Conservation (phyloP, 2,329 filamentous ascomycete species). For the Leptographium lundbergii region DNA sequence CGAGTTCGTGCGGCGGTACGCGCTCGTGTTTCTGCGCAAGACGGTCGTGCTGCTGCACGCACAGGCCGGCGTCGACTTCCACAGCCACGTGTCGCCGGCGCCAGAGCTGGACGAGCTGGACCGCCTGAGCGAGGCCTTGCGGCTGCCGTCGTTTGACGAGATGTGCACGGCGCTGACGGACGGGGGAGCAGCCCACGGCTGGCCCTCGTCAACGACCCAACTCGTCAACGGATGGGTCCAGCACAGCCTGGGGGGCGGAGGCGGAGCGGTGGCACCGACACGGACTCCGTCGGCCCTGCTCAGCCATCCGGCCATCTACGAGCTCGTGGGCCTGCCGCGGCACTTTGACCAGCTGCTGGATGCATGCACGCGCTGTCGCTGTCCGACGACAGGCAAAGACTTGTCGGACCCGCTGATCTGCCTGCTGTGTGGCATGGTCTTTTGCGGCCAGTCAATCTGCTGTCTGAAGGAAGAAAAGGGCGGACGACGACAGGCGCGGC, state of each 20-base stretch:
- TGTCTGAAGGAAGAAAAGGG: constrained; percentile 56
- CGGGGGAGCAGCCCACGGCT: constrained; percentile 27
- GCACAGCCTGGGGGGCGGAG: constrained; percentile 24
- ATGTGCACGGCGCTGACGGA: constrained; percentile 52
- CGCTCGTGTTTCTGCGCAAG: constrained; percentile 83
- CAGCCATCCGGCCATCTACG: constrained; percentile 84
- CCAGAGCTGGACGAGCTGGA: constrained; percentile 66
- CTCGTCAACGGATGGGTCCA: constrained; percentile 61
- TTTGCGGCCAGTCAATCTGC: constrained; percentile 88
- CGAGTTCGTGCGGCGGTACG: constrained; percentile 63
- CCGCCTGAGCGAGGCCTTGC: constrained; percentile 63
- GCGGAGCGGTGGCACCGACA: no score
- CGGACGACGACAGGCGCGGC: constrained; percentile 25
- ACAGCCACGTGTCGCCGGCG: constrained; percentile 49
- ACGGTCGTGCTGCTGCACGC: constrained; percentile 71
- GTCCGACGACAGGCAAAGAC: constrained; percentile 84
- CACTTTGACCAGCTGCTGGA: constrained; percentile 90
- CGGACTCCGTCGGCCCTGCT: constrained; percentile 30
- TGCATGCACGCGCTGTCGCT: constrained; percentile 71
- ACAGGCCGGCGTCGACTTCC: constrained; percentile 80
- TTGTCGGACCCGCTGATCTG: constrained; percentile 84
- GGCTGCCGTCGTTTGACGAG: constrained; percentile 65
- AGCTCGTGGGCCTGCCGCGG: constrained; percentile 81
- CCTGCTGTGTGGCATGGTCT: constrained; percentile 90
- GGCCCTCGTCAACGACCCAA: constrained; percentile 30